Percentiles rank a stretch among this genome's conserved stretches.
Conservation (phyloP, 768 basidiomycete genomes). For the Auriculariales sp. region DNA sequence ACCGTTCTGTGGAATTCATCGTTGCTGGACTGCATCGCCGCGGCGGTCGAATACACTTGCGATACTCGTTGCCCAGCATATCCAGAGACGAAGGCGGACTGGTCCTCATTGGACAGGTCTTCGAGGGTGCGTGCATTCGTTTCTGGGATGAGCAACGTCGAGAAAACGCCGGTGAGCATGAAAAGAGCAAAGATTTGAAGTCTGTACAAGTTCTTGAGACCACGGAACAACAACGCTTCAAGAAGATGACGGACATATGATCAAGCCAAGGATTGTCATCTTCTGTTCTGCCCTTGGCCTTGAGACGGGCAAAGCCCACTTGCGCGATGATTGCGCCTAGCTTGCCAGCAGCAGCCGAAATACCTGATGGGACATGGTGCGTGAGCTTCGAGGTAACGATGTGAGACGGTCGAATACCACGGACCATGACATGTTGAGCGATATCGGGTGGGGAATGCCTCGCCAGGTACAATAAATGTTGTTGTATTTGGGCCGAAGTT, state of each 20-base stretch:
- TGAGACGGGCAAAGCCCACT: conserved; percentile 55
- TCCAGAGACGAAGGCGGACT: conserved; percentile 37
- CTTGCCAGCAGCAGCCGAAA: conserved; percentile 73
- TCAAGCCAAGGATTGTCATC: too few species aligned
- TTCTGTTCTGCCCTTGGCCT: conserved; percentile 40
- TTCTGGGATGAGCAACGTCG: conserved; percentile 68
- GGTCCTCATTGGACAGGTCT: conserved; percentile 59
- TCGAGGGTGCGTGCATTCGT: conserved; percentile 55
- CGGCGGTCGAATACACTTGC: too few species aligned
- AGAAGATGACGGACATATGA: conserved; percentile 42
- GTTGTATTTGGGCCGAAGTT: conserved; percentile 77
- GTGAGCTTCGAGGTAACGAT: too few species aligned
- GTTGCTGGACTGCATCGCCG: too few species aligned
- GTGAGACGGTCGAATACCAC: too few species aligned
- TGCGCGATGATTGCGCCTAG: conserved; percentile 72
- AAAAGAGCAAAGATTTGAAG: conserved; percentile 73
- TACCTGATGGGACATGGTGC: too few species aligned
- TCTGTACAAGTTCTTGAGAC: conserved; percentile 11
- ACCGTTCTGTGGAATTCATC: too few species aligned
- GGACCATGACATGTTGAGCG: conserved; percentile 74
- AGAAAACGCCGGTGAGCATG: conserved; percentile 76
- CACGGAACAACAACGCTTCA: neutral
- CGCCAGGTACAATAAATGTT: conserved; percentile 70
- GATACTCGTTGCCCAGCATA: neutral
- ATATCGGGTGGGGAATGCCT: conserved; percentile 79